These are phyloP conservation scores for Ilex asprella DNA, from an alignment of 257 asterid species.

Conservation along the genomic window DNA sequence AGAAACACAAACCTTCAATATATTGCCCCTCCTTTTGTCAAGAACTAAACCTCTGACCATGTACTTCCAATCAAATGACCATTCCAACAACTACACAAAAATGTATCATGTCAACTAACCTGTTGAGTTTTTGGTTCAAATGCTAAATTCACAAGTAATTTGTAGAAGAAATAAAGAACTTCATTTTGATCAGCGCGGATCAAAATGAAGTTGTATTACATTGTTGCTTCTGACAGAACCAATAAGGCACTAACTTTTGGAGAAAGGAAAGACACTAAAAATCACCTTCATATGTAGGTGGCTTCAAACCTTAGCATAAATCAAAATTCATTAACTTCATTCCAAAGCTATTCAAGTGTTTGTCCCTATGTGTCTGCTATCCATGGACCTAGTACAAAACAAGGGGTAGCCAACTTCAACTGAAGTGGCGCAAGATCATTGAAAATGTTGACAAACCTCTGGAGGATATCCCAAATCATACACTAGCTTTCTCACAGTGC, in stretches of 20 bases:
- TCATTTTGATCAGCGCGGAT: no score
- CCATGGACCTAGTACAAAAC: no score
- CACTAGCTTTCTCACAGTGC: slow-evolving; percentile 87
- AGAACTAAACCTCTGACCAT: slow-evolving; percentile 99
- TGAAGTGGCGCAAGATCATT: slow-evolving; percentile 9
- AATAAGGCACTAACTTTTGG: no score
- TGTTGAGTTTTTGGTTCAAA: slow-evolving; percentile 12
- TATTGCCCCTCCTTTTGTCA: slow-evolving; percentile 89
- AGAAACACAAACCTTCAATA: slow-evolving; percentile 67
- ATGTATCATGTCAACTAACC: slow-evolving; percentile 19
- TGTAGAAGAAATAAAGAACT: background rate
- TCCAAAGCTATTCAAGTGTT: no score
- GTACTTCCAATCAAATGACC: slow-evolving; percentile 90
- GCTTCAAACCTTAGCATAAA: no score
- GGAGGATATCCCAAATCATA: slow-evolving; percentile 78
- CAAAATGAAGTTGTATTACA: no score
- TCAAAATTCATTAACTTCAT: no score
- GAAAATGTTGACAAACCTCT: slow-evolving; percentile 47
- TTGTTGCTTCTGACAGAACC: no score
- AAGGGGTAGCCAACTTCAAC: no score
- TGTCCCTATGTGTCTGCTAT: no score
- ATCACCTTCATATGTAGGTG: no score
- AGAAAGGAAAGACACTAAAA: no score
- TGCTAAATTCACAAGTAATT: background rate
- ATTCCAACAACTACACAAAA: slow-evolving; percentile 58